These are phyloP conservation scores for Candida coquimbonensis DNA, from an alignment of 805 yeast genomes.

Conservation along the genomic window DNA sequence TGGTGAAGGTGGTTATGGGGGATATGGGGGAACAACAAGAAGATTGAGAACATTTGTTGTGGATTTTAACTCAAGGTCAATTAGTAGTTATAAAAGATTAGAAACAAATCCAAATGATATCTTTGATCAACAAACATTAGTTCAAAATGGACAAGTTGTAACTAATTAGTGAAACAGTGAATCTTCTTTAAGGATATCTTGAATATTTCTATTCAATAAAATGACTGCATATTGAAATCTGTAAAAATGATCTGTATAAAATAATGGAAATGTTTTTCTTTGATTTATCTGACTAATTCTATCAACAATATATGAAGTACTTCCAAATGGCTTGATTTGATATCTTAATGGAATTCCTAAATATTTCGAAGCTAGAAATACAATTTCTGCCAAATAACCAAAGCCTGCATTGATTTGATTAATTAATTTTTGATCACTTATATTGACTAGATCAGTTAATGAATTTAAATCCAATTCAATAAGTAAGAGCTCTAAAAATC, in stretches of 20 bases:
- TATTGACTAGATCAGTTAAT: constrained; percentile 8
- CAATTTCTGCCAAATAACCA: constrained; percentile 30
- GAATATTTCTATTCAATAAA: constrained; percentile 30
- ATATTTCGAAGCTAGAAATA: constrained; percentile 26
- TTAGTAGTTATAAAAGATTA: constrained; percentile 65
- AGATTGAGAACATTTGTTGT: constrained; percentile 68
- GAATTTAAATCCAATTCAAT: constrained; percentile 10
- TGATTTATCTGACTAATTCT: constrained; percentile 27
- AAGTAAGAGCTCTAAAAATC: constrained; percentile 21
- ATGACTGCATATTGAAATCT: constrained; percentile 34
- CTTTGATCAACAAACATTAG: constrained; percentile 37
- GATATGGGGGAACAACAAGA: constrained; percentile 83
- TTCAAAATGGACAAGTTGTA: constrained; percentile 15
- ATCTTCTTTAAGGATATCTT: constrained; percentile 23
- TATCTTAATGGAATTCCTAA: constrained; percentile 31
- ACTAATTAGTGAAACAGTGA: constrained; percentile 4
- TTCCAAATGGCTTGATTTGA: constrained; percentile 33
- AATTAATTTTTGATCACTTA: constrained; percentile 9
- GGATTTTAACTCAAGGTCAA: constrained; percentile 38
- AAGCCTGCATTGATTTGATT: constrained; percentile 26
- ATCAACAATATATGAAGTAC: constrained; percentile 33
- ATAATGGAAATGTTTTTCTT: constrained; percentile 32
- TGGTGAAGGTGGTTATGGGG: constrained; percentile 96
- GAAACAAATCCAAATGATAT: constrained; percentile 45
- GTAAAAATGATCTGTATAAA: constrained; percentile 30